These are phyloP conservation scores for Fusarium transvaalense DNA, from an alignment of 2,329 filamentous ascomycete genomes.

Conservation along the genomic window DNA sequence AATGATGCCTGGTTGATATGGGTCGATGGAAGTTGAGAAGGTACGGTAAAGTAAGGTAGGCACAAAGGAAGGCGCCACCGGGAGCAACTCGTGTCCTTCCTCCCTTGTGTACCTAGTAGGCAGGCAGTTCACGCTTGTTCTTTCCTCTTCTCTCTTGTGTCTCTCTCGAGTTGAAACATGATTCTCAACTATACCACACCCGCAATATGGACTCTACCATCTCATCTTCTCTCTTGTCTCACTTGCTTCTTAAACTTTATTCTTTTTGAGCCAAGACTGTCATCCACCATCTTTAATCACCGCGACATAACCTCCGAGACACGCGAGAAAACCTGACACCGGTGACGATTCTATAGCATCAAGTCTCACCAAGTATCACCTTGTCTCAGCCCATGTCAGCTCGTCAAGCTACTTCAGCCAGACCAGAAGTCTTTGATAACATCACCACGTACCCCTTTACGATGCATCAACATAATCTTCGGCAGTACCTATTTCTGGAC, in stretches of 20 bases:
- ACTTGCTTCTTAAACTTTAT: neutral
- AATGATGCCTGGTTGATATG: neutral
- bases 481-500: neutral
- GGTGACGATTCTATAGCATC: neutral
- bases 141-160: neutral
- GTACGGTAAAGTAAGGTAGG: neutral
- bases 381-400: conserved; percentile 1
- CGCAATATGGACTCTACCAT: neutral
- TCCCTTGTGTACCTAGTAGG: neutral
- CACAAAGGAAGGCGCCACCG: conserved; percentile 1
- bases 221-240: conserved; percentile 19
- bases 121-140: neutral
- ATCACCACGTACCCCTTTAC: conserved; percentile 6
- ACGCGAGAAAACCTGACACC: neutral
- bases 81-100: neutral
- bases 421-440: neutral
- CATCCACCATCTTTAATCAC: neutral
- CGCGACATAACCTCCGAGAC: conserved; percentile 6
- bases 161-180: neutral
- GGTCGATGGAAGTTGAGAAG: neutral
- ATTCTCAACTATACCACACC: neutral
- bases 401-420: conserved; percentile 17
- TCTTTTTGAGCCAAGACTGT: neutral
- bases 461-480: neutral
- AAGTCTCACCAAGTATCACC: neutral